Evolutionary conservation across 2,329 filamentous ascomycete genomes (phyloP).

Genomic region (Sporothrix sp.): DNA sequence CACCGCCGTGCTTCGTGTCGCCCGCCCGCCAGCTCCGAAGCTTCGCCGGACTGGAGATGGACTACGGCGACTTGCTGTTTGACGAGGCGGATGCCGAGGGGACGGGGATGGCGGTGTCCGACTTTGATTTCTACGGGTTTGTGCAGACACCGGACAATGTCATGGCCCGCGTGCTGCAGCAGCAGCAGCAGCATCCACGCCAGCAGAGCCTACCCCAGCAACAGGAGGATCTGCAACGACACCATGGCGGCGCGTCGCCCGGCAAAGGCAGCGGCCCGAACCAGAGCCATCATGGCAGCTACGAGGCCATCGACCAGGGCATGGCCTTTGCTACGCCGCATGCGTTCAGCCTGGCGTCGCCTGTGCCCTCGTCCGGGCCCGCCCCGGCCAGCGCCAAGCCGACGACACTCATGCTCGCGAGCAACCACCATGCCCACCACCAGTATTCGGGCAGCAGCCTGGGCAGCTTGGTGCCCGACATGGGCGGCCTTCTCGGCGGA

Average conservation of each 20-base stretch:
- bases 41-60: conserved; percentile 5
- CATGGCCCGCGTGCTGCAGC: not conserved
- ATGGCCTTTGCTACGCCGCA: not conserved
- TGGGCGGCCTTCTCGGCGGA: not conserved
- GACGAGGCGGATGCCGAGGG: conserved; percentile 5
- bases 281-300: not conserved
- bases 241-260: not conserved
- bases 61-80: conserved; percentile 12
- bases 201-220: not conserved
- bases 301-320: not conserved
- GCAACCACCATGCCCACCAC: conserved; percentile 1
- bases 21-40: not conserved
- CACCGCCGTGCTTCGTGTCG: not conserved
- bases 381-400: not conserved
- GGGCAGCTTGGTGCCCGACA: not conserved
- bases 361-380: not conserved
- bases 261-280: not conserved
- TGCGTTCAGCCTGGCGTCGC: not conserved
- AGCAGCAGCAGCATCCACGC: not conserved
- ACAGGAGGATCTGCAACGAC: not conserved
- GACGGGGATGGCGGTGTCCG: not conserved
- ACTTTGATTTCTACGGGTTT: conserved; percentile 8
- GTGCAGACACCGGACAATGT: conserved; percentile 1
- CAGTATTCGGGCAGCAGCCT: not conserved
- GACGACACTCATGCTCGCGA: not conserved